Evolutionary conservation across 2,329 filamentous ascomycete species (phyloP).

Genomic region (Aspergillus terreus): DNA sequence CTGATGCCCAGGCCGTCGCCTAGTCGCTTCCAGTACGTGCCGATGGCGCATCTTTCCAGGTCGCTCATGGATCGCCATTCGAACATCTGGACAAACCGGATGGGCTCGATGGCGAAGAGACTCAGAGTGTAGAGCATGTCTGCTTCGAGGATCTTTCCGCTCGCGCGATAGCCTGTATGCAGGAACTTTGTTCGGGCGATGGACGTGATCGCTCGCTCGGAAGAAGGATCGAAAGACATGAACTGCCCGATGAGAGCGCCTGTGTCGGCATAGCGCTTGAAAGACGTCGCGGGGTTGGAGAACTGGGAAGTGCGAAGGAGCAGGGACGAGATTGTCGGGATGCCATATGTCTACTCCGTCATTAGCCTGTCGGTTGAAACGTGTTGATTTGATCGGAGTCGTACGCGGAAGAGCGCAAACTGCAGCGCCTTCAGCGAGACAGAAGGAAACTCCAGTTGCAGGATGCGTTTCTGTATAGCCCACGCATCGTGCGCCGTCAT

Average conservation of each 20-base stretch:
- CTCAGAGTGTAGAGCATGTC: slow-evolving; percentile 64
- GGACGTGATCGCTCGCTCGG: slow-evolving; percentile 46
- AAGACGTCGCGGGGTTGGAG: slow-evolving; percentile 40
- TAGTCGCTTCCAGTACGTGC: slow-evolving; percentile 66
- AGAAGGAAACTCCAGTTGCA: slow-evolving; percentile 54
- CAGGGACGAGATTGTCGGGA: slow-evolving; percentile 51
- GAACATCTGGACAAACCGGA: slow-evolving; percentile 59
- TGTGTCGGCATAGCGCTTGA: slow-evolving; percentile 54
- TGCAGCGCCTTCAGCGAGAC: slow-evolving; percentile 49
- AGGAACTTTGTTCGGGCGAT: slow-evolving; percentile 63
- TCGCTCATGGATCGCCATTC: slow-evolving; percentile 68
- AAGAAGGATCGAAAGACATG: slow-evolving; percentile 40
- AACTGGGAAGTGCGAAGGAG: slow-evolving; percentile 51
- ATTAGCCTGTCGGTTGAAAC: neutral
- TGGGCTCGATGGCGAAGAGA: slow-evolving; percentile 63
- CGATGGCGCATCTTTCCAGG: slow-evolving; percentile 64
- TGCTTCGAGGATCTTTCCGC: slow-evolving; percentile 57
- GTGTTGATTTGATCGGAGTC: neutral
- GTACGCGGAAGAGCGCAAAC: slow-evolving; percentile 57
- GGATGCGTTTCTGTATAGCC: slow-evolving; percentile 45
- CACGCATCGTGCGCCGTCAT: slow-evolving; percentile 55
- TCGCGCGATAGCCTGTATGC: slow-evolving; percentile 53
- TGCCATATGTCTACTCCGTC: slow-evolving; percentile 49
- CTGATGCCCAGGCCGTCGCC: slow-evolving; percentile 67
- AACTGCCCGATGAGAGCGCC: slow-evolving; percentile 48